phyloP scores from a whole-genome alignment of 2,329 filamentous ascomycete species.

The Ceratocystis colombiana region DNA sequence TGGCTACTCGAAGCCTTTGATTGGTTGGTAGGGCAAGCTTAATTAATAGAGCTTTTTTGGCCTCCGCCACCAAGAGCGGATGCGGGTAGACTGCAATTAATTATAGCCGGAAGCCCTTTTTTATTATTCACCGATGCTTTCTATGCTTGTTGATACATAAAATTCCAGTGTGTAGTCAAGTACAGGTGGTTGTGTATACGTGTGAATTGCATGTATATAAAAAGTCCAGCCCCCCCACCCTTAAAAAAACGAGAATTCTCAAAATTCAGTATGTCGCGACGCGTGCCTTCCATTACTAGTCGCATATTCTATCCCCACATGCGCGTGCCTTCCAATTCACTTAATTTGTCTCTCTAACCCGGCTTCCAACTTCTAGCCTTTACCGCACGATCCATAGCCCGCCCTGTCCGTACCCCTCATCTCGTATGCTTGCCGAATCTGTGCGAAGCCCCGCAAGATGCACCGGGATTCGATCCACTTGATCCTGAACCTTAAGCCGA shows the following conservation, averaged over 20 bases:
- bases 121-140: too few species aligned
- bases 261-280: too few species aligned
- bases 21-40: background rate
- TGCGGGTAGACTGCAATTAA: background rate
- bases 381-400: constrained; percentile 39
- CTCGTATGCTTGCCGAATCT: constrained; percentile 38
- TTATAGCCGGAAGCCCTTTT: too few species aligned
- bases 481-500: constrained; percentile 42
- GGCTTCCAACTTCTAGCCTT: background rate
- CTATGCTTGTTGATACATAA: too few species aligned
- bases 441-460: constrained; percentile 51
- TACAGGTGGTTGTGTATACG: too few species aligned
- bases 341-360: background rate
- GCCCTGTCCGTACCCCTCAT: constrained; percentile 41
- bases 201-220: too few species aligned
- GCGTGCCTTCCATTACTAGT: too few species aligned
- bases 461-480: constrained; percentile 49
- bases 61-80: background rate
- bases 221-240: too few species aligned
- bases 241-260: too few species aligned
- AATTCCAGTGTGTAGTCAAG: too few species aligned
- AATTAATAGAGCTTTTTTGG: background rate
- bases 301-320: background rate
- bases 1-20: background rate
- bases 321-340: background rate